Evolutionary conservation across 2,329 filamentous ascomycete species (phyloP), one percentile per base, ranked within the genome.

Genomic region (Diplodia intermedia): DNA sequence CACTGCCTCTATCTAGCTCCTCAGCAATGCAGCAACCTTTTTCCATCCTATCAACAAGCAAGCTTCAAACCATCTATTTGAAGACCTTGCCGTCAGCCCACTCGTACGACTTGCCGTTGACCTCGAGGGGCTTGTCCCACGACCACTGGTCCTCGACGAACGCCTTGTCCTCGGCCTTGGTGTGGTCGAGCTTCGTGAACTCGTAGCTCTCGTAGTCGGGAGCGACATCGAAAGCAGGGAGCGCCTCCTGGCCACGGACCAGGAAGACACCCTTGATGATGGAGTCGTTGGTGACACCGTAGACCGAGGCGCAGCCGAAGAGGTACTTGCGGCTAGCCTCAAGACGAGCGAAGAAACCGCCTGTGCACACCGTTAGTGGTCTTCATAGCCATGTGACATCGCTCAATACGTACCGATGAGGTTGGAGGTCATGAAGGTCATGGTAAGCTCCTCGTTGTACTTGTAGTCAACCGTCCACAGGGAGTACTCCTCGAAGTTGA

Each of bases 371-470:
- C 18, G 70, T 74, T 72, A 76, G 72, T 65, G 66, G 49, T 11
- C 43, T 7, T n/a, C 23, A 15, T 57, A 14, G 26, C 68, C 29
- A 11, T 47, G 15, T 11, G 9, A 3, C 15, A 29, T 29, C 40
- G 11, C 18, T 14, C 9, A 38, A 49, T n/a, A 29, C 82, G 74
- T 78, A 85, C 88, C 94, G 80, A 99, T 94, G 82, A 98, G 86
- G 89, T 99, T 99, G 88, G 91, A 92, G 75, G 93, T 94, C 95
- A 99, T 99, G 91, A 99, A 99, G 79, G 91, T 91, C 83, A 95
- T 86, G 79, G 93, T 97, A 74, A 99, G 88, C 89, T 99, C 95
- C 70, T 97, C 90, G 84, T 97, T 97, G 88, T 99, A 99, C 90
- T 97, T 97, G 90, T 97, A 99, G 84, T 94, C 90, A 75, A 94